phyloP scores from a whole-genome alignment of 2,329 filamentous ascomycete species.

The Neonectria sp. region DNA sequence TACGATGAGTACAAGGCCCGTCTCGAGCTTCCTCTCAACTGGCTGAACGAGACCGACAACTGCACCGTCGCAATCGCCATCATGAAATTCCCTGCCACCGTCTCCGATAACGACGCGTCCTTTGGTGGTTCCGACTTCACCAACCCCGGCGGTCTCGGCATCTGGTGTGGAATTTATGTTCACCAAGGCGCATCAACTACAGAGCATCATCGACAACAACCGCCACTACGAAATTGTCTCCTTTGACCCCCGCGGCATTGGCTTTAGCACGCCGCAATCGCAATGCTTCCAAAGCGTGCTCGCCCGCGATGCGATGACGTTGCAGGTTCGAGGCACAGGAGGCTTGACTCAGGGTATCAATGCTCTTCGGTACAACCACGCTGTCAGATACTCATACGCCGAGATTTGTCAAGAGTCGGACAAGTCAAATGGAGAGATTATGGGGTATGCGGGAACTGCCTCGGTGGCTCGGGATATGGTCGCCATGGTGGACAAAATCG shows the following conservation, averaged over 20 bases:
- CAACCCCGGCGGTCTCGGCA: slow-evolving; percentile 63
- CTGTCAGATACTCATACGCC: slow-evolving; percentile 46
- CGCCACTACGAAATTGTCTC: slow-evolving; percentile 59
- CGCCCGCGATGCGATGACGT: slow-evolving; percentile 47
- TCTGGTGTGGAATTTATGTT: slow-evolving; percentile 55
- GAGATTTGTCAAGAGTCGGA: slow-evolving; percentile 47
- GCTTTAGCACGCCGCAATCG: slow-evolving; percentile 53
- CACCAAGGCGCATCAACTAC: slow-evolving; percentile 48
- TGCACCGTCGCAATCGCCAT: slow-evolving; percentile 58
- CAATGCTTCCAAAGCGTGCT: slow-evolving; percentile 56
- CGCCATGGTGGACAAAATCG: slow-evolving; percentile 59
- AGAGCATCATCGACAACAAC: slow-evolving; percentile 45
- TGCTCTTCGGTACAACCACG: slow-evolving; percentile 42
- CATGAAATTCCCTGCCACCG: slow-evolving; percentile 57
- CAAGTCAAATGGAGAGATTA: slow-evolving; percentile 45
- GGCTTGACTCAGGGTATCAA: slow-evolving; percentile 35
- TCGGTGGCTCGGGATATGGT: slow-evolving; percentile 61
- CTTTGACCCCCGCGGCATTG: slow-evolving; percentile 62
- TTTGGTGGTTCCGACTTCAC: slow-evolving; percentile 61
- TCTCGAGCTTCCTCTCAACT: slow-evolving; percentile 61
- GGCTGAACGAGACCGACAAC: slow-evolving; percentile 50
- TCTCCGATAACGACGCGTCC: slow-evolving; percentile 53
- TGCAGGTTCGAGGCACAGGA: slow-evolving; percentile 53
- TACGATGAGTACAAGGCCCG: slow-evolving; percentile 56
- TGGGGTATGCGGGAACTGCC: slow-evolving; percentile 54